Percentiles rank a stretch among this genome's conserved stretches.
Conservation (phyloP, 352 stramenopile genomes). For the Aphanomyces invadans region DNA sequence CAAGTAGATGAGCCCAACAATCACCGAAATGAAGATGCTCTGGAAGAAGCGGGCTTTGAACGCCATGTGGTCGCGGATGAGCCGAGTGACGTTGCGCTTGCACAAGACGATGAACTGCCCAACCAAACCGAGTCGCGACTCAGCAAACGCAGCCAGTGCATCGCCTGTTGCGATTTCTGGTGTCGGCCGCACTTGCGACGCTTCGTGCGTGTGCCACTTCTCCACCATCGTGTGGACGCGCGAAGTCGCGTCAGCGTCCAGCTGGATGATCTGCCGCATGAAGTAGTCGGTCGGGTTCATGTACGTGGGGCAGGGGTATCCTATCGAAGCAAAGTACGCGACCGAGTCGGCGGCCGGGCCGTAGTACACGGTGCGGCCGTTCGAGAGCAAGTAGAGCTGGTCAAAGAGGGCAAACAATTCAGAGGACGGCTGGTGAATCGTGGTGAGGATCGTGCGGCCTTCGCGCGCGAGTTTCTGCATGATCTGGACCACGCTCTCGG, state of each 20-base stretch:
- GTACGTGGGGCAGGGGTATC: constrained; percentile 33
- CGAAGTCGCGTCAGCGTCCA: constrained; percentile 29
- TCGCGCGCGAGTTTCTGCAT: constrained; percentile 52
- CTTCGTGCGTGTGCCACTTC: constrained; percentile 17
- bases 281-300: constrained; percentile 43
- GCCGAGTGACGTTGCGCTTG: constrained; percentile 27
- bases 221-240: constrained; percentile 28
- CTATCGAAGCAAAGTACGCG: constrained; percentile 30
- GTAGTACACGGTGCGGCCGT: constrained; percentile 34
- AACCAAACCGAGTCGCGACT: constrained; percentile 2
- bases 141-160: background rate
- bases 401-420: constrained; percentile 40
- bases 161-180: background rate
- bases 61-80: constrained; percentile 28
- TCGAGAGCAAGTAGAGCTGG: constrained; percentile 34
- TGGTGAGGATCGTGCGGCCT: constrained; percentile 72
- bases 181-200: background rate
- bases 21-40: constrained; percentile 28
- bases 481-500: constrained; percentile 32
- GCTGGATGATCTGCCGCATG: constrained; percentile 36
- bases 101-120: constrained; percentile 16
- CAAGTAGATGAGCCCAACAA: constrained; percentile 25
- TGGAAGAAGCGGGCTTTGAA: constrained; percentile 30
- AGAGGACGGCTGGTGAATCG: constrained; percentile 76
- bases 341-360: constrained; percentile 36